These are phyloP conservation scores for Mortierella hygrophila DNA, from an alignment of 192 early-diverging fungal species.

Conservation along the genomic window DNA sequence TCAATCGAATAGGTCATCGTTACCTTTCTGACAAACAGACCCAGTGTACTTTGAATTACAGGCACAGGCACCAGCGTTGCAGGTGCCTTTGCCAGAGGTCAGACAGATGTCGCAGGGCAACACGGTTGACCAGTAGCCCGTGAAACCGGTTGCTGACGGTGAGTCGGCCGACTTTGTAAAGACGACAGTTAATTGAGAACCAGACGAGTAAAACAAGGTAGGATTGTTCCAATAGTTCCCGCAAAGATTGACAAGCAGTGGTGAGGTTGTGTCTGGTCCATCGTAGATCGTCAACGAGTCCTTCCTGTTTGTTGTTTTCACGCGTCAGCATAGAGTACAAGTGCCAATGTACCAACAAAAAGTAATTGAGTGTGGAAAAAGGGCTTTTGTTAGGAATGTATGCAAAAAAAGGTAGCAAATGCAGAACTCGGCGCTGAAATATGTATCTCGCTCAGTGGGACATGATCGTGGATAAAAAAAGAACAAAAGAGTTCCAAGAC, in stretches of 20 bases:
- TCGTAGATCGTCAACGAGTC: conserved; percentile 53
- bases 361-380: not conserved
- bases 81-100: conserved; percentile 25
- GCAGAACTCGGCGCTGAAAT: not conserved
- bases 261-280: conserved; percentile 31
- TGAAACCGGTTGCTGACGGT: conserved; percentile 26
- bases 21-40: conserved; percentile 45
- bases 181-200: conserved; percentile 33
- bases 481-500: too few relatives aligned
- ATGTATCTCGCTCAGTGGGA: not conserved
- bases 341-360: not conserved
- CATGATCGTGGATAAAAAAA: too few relatives aligned
- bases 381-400: not conserved
- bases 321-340: not conserved
- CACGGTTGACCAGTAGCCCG: conserved; percentile 17
- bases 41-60: conserved; percentile 27
- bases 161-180: conserved; percentile 21
- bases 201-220: conserved; percentile 27
- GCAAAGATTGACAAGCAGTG: conserved; percentile 42
- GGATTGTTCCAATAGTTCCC: conserved; percentile 28
- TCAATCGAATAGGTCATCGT: not conserved
- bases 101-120: conserved; percentile 39
- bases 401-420: not conserved
- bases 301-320: conserved; percentile 10
- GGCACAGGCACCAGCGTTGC: conserved; percentile 18